These are phyloP conservation scores for Suhomyces prunicola DNA, from an alignment of 805 yeast genomes.

Conservation along the genomic window DNA sequence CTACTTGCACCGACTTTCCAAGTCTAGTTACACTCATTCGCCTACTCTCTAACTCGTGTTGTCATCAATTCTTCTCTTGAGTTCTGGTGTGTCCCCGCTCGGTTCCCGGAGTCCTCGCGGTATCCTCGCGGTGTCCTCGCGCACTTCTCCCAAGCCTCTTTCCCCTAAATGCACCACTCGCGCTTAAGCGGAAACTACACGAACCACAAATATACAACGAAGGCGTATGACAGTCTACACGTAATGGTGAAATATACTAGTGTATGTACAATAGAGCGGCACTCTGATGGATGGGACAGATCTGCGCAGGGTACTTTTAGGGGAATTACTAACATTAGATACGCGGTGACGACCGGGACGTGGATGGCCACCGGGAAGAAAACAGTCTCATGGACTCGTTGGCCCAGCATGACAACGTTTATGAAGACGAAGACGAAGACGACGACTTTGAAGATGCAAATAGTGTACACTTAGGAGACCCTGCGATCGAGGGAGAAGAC, in stretches of 20 bases:
- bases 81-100: too few species aligned
- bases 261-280: not conserved
- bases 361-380: not conserved
- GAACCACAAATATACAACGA: not conserved
- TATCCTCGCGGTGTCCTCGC: not conserved
- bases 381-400: conserved; percentile 7
- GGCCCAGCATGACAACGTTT: not conserved
- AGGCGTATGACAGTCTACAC: not conserved
- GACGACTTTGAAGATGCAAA: not conserved
- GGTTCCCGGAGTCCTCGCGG: too few species aligned
- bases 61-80: too few species aligned
- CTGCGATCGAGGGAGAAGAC: not conserved
- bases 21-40: too few species aligned
- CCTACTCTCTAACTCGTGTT: too few species aligned
- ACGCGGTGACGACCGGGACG: not conserved
- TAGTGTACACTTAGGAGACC: not conserved
- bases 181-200: not conserved
- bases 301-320: too few species aligned
- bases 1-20: too few species aligned
- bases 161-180: not conserved
- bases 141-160: not conserved
- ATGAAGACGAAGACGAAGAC: not conserved
- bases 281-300: not conserved
- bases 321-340: not conserved
- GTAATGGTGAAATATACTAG: not conserved